A percentile compares a stretch with the other conserved stretches of the same genome.
Conservation (phyloP, 2,329 filamentous ascomycete species). For the Chaetomiaceae sp. region DNA sequence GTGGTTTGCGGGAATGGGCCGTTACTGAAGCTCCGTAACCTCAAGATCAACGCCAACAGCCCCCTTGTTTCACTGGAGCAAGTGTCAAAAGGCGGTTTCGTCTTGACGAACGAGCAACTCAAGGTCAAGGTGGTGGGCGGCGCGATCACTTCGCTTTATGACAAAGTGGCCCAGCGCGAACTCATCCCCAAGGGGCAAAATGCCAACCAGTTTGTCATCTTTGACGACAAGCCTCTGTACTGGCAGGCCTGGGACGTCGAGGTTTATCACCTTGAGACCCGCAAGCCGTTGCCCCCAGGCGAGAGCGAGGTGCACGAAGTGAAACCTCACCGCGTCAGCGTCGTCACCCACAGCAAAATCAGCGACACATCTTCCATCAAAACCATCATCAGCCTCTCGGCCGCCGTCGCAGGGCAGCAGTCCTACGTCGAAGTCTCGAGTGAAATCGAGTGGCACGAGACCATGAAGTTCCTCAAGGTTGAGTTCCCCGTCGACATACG, state of each 20-base stretch:
- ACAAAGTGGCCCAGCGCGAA: constrained; percentile 67
- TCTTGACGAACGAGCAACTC: constrained; percentile 73
- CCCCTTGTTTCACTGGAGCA: constrained; percentile 48
- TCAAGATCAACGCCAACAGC: constrained; percentile 40
- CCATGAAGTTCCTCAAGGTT: constrained; percentile 96
- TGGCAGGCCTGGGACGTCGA: constrained; percentile 99
- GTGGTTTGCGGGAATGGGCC: constrained; percentile 53
- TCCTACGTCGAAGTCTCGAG: constrained; percentile 72
- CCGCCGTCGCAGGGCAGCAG: constrained; percentile 57
- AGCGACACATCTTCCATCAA: constrained; percentile 81
- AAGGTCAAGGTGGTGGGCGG: constrained; percentile 67
- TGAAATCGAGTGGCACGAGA: constrained; percentile 95
- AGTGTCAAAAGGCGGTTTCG: constrained; percentile 57
- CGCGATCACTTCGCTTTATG: constrained; percentile 76
- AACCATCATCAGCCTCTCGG: constrained; percentile 74
- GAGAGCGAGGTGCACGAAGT: constrained; percentile 66
- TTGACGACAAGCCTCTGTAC: constrained; percentile 94
- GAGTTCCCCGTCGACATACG: constrained; percentile 91
- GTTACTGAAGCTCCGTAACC: constrained; percentile 43
- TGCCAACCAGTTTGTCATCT: constrained; percentile 87
- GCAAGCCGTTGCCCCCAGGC: constrained; percentile 64
- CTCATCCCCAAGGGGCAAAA: constrained; percentile 67
- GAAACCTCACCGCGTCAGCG: constrained; percentile 68
- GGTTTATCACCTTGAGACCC: constrained; percentile 86
- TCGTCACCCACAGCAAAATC: constrained; percentile 80